phyloP scores from a whole-genome alignment of 2,329 filamentous ascomycete species.

The Byssothecium circinans region DNA sequence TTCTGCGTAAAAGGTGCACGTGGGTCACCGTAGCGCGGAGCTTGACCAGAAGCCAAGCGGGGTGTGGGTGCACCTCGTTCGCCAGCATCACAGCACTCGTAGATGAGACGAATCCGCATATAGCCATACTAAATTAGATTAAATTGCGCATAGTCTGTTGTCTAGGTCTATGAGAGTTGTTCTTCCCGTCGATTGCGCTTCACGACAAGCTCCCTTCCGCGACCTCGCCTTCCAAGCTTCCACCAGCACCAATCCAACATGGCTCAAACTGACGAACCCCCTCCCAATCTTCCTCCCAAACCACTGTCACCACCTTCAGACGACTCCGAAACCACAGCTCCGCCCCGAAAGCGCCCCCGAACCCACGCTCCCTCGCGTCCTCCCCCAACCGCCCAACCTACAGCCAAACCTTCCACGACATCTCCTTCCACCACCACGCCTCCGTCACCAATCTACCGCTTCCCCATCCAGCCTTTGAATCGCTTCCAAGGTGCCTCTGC shows the following conservation, averaged over 20 bases:
- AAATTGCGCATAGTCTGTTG: too few species aligned
- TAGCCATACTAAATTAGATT: too few species aligned
- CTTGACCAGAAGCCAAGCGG: not conserved
- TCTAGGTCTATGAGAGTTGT: too few species aligned
- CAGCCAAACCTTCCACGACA: not conserved
- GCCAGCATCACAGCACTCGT: not conserved
- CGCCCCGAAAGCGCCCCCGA: conserved; percentile 34
- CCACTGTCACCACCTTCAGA: conserved; percentile 11
- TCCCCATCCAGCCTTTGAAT: conserved; percentile 35
- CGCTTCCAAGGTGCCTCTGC: conserved; percentile 39
- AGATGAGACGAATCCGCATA: too few species aligned
- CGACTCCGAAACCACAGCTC: conserved; percentile 14
- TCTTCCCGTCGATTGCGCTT: too few species aligned
- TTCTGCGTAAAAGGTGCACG: conserved; percentile 18
- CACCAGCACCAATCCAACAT: not conserved
- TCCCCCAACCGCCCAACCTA: not conserved
- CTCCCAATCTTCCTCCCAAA: conserved; percentile 7
- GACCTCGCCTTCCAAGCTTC: too few species aligned
- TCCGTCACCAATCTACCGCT: conserved; percentile 17
- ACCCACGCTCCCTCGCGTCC: conserved; percentile 37
- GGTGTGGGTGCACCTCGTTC: not conserved
- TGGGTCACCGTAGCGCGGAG: conserved; percentile 20
- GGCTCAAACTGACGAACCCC: not conserved
- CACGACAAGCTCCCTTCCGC: too few species aligned
- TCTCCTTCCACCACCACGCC: not conserved